Base-by-base conservation (phyloP, 345 rosid species). In the Hevea brasiliensis region DNA sequence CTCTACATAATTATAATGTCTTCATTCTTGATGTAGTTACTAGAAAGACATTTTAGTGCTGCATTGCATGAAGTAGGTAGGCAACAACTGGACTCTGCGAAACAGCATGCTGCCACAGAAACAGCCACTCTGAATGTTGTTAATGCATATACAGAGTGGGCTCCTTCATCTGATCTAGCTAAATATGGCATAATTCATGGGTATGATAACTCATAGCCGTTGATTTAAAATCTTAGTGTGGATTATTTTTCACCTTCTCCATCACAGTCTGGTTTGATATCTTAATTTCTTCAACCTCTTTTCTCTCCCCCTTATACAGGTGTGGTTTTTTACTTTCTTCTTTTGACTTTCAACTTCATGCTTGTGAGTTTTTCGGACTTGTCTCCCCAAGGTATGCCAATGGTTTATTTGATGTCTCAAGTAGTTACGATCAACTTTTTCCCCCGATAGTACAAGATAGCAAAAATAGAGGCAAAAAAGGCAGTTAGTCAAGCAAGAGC, bases 101-200 rank as follows among this genome's bases (percentile, higher is more conserved):
- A 90, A 80, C 95, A 89, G 86, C 97, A 94, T 73, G 94, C 86
- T 18, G 90, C 98, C 65, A 85, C 90, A 21, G 97, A 92, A 44
- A 89, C 86, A 63, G 90, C 98, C 68, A 79, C 90, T 74, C 77
- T 94, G 74, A 90, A 89, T 86, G 95, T 98, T 50, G 74, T 92
- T 56, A 89, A 89, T 80, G 95, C 98, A 70, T 90, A 90, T 78
- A 97, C 95, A 24, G 98, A 94, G 81, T 92, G 98, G 98, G 98
- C 95, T 71, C 97, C 98, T 74, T 69, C 92, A 80, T 79, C 89
- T 58, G 93, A 94, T 85, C 92, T 92, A 58, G 91, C 95, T 73
- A 92, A 85, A 88, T 86, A 72, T 74, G 97, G 97, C 58, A 88
- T 94, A 73, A 85, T 92, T 76, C 90, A 89, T 63, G 97, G 98